Evolutionary conservation across 2,329 filamentous ascomycete genomes (phyloP).

Genomic region (Pseudogymnoascus sp.): DNA sequence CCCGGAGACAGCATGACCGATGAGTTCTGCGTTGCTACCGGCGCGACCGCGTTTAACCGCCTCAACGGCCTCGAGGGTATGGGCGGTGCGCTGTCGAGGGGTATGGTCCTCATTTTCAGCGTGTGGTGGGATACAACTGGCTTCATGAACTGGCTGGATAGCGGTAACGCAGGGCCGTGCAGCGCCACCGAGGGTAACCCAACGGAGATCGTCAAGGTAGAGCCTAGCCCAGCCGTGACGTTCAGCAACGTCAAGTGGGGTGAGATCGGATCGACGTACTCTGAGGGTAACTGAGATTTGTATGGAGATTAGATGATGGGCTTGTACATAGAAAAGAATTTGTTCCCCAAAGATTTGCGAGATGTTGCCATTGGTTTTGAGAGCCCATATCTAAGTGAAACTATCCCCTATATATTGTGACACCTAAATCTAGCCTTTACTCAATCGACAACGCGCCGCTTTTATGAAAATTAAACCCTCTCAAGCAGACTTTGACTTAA

Average conservation of each 20-base stretch:
- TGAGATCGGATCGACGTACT: constrained; percentile 46
- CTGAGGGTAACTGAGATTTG: neutral
- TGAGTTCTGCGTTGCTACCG: constrained; percentile 27
- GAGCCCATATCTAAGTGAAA: neutral
- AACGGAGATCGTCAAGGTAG: constrained; percentile 35
- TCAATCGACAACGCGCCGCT: neutral
- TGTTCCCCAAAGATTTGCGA: neutral
- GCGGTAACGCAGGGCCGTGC: constrained; percentile 43
- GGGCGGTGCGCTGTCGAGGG: constrained; percentile 28
- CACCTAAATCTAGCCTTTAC: neutral
- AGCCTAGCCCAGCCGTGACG: constrained; percentile 40
- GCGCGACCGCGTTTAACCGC: constrained; percentile 26
- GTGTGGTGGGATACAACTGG: constrained; percentile 46
- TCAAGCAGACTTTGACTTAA: neutral
- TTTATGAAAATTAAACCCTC: too few species aligned
- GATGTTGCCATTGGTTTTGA: neutral
- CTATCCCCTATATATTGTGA: neutral
- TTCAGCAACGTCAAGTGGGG: constrained; percentile 52
- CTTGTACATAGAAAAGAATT: constrained; percentile 3
- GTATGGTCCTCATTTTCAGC: constrained; percentile 45
- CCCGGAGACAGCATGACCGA: constrained; percentile 32
- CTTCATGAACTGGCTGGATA: constrained; percentile 51
- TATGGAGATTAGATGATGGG: neutral
- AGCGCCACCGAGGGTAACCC: constrained; percentile 44
- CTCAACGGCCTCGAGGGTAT: constrained; percentile 35